phyloP scores from a whole-genome alignment of 768 basidiomycete species.

The Tulasnella sp. region DNA sequence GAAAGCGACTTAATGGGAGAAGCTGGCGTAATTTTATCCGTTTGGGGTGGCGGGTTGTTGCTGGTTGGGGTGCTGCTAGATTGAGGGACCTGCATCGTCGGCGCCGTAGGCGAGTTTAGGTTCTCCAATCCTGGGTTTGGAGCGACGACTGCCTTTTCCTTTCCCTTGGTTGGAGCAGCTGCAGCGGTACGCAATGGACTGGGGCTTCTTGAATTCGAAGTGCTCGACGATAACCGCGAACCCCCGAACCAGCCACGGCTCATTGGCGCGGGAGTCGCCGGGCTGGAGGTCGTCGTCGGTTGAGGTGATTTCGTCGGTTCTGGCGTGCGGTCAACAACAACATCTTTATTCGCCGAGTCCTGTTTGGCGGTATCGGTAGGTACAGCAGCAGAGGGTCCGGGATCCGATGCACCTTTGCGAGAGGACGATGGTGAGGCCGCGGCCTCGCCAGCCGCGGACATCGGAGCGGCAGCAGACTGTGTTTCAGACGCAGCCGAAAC shows the following conservation, averaged over 20 bases:
- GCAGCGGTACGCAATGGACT: background rate
- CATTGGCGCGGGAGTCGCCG: constrained; percentile 1
- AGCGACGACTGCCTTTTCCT: background rate
- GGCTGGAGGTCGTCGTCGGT: background rate
- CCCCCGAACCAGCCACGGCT: constrained; percentile 11
- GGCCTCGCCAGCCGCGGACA: background rate
- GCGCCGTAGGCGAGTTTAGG: background rate
- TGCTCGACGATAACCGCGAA: background rate
- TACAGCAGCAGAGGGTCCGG: background rate
- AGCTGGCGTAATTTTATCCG: background rate
- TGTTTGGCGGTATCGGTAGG: background rate
- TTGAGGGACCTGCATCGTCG: background rate
- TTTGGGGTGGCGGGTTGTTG: background rate
- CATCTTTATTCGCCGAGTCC: background rate
- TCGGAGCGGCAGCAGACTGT: background rate
- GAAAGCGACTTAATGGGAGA: background rate
- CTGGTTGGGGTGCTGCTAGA: background rate
- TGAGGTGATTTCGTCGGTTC: background rate
- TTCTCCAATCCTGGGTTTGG: background rate
- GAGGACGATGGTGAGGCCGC: background rate
- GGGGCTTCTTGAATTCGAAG: background rate
- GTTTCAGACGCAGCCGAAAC: background rate
- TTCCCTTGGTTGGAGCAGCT: background rate
- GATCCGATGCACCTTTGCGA: background rate
- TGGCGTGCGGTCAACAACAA: background rate